Evolutionary conservation across 1,284 basidiomycete species (phyloP).

Genomic region (Vanrija sp.): DNA sequence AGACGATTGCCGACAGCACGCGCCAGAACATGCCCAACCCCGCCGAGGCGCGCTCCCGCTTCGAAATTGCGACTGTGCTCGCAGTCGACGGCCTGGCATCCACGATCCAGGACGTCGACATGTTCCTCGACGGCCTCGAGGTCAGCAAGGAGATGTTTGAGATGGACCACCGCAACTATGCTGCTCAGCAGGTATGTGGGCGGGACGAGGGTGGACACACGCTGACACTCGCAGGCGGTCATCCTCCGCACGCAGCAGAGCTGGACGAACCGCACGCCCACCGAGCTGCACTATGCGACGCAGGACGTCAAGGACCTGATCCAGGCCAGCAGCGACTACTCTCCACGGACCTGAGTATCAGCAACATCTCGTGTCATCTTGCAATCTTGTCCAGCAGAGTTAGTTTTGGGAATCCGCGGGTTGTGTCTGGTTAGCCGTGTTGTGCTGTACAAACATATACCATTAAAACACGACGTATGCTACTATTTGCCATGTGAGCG

Average conservation of each 20-base stretch:
- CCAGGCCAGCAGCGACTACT: slow-evolving; percentile 27
- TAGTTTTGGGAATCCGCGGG: no score
- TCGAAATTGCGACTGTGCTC: slow-evolving; percentile 65
- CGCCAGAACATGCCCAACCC: slow-evolving; percentile 51
- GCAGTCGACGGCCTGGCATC: slow-evolving; percentile 74
- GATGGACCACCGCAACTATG: slow-evolving; percentile 83
- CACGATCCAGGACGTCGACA: slow-evolving; percentile 76
- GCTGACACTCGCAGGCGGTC: slow-evolving; percentile 62
- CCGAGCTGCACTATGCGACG: slow-evolving; percentile 82
- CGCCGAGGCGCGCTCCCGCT: slow-evolving; percentile 58
- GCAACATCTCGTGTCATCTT: no score
- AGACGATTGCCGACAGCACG: slow-evolving; percentile 68
- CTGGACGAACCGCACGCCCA: slow-evolving; percentile 81
- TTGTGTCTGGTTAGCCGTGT: no score
- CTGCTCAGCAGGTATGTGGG: slow-evolving; percentile 75
- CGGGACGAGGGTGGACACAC: neutral
- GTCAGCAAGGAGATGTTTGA: slow-evolving; percentile 86
- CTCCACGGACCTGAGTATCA: neutral
- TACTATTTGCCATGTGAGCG: no score
- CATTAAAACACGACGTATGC: no score
- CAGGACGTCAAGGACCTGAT: slow-evolving; percentile 34
- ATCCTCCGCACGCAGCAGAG: slow-evolving; percentile 86
- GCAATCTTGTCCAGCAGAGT: no score
- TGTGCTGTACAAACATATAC: no score
- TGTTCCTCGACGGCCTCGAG: slow-evolving; percentile 76